Percentiles rank a stretch among this genome's conserved stretches.
phyloP scores from a whole-genome alignment of 1,139 yeast genomes.

The Candida gigantensis region DNA sequence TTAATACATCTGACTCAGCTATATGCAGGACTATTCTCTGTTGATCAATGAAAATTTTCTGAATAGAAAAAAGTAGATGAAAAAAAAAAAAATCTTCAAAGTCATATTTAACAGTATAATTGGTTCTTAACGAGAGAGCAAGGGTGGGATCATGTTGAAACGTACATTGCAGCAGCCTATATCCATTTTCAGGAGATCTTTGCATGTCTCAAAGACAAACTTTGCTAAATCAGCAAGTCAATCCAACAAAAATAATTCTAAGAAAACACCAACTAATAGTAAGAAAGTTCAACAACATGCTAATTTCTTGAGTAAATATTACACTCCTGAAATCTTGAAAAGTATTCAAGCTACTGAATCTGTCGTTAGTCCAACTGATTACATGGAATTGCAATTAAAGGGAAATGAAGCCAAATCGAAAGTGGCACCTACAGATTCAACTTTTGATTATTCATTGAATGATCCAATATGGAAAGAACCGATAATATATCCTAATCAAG shows the following conservation, averaged over 20 bases:
- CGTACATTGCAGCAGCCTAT: conserved; percentile 10
- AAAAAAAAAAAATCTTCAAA: not conserved
- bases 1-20: not conserved
- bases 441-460: conserved; percentile 31
- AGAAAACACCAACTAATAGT: not conserved
- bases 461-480: conserved; percentile 54
- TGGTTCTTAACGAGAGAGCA: not conserved
- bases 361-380: conserved; percentile 63
- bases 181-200: conserved; percentile 10
- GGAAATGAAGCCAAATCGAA: conserved; percentile 35
- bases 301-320: conserved; percentile 64
- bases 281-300: conserved; percentile 46
- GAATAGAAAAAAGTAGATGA: not conserved
- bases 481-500: conserved; percentile 48
- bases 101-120: not conserved
- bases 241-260: not conserved
- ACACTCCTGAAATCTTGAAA: conserved; percentile 75
- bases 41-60: not conserved
- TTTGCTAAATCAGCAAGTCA: conserved; percentile 3
- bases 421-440: conserved; percentile 31
- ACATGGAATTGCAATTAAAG: conserved; percentile 33
- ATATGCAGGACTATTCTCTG: not conserved
- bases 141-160: conserved; percentile 7
- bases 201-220: conserved; percentile 5
- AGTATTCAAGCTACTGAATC: conserved; percentile 82